Evolutionary conservation across 768 basidiomycete species (phyloP).

Genomic region (Auriscalpium vulgare): DNA sequence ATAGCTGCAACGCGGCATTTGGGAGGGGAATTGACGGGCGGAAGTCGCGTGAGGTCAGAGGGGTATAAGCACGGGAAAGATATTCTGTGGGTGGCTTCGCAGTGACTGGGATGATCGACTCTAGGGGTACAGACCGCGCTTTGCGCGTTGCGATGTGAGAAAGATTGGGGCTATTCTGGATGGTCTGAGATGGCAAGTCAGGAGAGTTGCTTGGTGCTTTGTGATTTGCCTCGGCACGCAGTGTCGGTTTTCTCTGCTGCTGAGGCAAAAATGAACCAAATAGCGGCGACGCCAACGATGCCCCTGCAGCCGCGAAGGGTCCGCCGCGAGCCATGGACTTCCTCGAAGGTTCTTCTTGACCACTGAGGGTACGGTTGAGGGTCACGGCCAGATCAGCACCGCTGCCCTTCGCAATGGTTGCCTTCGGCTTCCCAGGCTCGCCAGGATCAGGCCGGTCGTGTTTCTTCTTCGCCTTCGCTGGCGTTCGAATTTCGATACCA

Average conservation of each 20-base stretch:
- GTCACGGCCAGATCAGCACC: constrained; percentile 37
- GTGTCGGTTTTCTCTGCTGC: constrained; percentile 36
- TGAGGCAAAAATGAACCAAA: constrained; percentile 53
- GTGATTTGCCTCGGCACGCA: constrained; percentile 18
- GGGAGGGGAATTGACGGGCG: constrained; percentile 59
- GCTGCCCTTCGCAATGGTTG: constrained; percentile 16
- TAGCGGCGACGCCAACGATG: constrained; percentile 43
- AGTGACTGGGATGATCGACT: constrained; percentile 74
- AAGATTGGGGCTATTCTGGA: constrained; percentile 13
- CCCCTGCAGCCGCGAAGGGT: constrained; percentile 31
- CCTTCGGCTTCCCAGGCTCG: constrained; percentile 3
- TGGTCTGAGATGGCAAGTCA: constrained; percentile 6
- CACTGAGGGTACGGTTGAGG: constrained; percentile 14
- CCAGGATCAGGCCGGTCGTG: constrained; percentile 10
- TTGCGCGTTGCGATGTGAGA: constrained; percentile 20
- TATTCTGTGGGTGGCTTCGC: constrained; percentile 83
- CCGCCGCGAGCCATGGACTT: constrained; percentile 26
- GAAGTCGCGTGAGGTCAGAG: constrained; percentile 69
- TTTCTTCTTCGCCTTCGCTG: constrained; percentile 37
- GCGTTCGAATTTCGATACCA: constrained; percentile 39
- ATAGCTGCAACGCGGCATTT: constrained; percentile 48
- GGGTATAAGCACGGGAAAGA: constrained; percentile 65
- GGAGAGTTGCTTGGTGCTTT: not conserved
- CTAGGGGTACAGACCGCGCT: constrained; percentile 52
- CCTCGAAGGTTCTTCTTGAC: constrained; percentile 3